Base-by-base conservation (phyloP, 2,329 filamentous ascomycete genomes). In the Rutstroemia sp. region DNA sequence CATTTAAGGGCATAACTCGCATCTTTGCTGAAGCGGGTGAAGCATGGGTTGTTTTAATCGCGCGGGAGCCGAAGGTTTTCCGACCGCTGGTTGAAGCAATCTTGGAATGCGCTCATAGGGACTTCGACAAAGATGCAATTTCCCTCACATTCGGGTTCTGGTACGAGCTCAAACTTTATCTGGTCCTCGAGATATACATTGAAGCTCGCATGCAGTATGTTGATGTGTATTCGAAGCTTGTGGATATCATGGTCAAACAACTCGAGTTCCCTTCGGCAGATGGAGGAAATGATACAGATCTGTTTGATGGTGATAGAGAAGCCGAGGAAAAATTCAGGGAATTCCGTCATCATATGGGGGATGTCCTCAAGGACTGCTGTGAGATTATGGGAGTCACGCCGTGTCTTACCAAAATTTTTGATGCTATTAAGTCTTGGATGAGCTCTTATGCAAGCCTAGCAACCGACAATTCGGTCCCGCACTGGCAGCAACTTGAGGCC, bases 91-190 rank as follows among this genome's bases (percentile, higher is more conserved):
- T 99, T 10, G 91, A 96, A 66, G 84, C 88, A 6, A 84, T 99
- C 16, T 79, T 97, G n/a, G 92, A 97, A 73, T 96, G 91, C 68
- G 92, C 89, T 59, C 83, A 87, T 10, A 82, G 88, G 63, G 94
- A 99, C 71, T 85, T 84, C 69, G 92, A 96, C 54, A 84, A 88
- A 60, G 94, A 99, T 63, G 90, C 92, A 4, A 91, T 99, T 61
- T 89, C 90, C 54, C 84, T 94, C 66, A 99, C 95, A 0, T 99
- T 99, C 73, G 84, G 84, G 63, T 97, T 99, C 75, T 99, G 94
- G 94, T 97, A 95, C 70, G 94, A 99, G 69, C 80, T 99, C 48
- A 99, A 99, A 76, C 91, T 96, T 70, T 96, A 95, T 70, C 78
- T 99, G 48, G 91, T 92, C 1, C 73, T 99, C 53, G 92, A 97